These are phyloP conservation scores for Ochromonadaceae sp. DNA, from an alignment of 352 stramenopile species.

Conservation along the genomic window DNA sequence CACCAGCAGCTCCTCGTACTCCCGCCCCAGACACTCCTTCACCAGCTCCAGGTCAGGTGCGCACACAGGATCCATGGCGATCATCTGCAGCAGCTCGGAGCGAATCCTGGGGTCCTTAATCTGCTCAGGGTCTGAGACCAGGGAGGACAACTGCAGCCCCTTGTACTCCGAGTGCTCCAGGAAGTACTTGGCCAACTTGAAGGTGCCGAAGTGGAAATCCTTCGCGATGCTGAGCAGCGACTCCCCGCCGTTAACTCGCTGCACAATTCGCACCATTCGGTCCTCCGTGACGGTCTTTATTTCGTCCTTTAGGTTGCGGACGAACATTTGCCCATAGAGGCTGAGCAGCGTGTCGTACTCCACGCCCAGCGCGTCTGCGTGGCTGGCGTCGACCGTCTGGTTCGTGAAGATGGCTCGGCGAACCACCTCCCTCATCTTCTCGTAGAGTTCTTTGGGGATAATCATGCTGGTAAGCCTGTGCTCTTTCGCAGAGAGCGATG, in stretches of 20 bases:
- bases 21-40: slow-evolving; percentile 2
- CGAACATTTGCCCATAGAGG: background rate
- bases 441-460: no score
- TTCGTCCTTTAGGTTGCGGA: background rate
- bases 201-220: background rate
- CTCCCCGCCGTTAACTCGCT: background rate
- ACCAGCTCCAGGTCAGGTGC: no score
- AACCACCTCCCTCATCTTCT: no score
- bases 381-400: no score
- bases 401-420: no score
- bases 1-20: slow-evolving; percentile 12
- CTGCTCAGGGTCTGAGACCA: background rate
- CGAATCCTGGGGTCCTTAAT: background rate
- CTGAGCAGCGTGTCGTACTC: slow-evolving; percentile 6
- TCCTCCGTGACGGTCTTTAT: background rate
- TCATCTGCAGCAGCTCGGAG: background rate
- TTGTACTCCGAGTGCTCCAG: background rate
- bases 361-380: no score
- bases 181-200: background rate
- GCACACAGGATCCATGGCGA: background rate
- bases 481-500: no score
- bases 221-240: background rate
- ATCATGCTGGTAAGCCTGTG: no score
- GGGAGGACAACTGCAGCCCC: background rate
- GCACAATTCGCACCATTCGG: background rate